phyloP scores from a whole-genome alignment of 169 alveolate species.

The Amoebophrya sp. region DNA sequence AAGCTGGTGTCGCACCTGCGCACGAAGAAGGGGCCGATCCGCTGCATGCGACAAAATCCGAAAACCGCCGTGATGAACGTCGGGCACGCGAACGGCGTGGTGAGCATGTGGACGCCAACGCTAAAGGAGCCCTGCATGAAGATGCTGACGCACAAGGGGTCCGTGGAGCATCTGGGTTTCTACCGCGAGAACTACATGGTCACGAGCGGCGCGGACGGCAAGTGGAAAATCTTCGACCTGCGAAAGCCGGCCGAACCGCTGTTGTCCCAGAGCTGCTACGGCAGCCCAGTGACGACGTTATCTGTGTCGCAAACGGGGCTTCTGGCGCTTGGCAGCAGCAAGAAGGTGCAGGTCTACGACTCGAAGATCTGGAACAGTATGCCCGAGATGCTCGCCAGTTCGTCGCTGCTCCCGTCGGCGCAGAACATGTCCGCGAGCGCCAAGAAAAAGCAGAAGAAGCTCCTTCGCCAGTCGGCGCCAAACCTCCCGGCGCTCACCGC shows the following conservation, averaged over 20 bases:
- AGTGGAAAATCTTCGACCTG: conserved; percentile 43
- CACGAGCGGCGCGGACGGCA: conserved; percentile 32
- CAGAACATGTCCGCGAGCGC: neutral
- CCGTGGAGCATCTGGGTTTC: neutral
- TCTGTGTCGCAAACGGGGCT: neutral
- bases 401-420: neutral
- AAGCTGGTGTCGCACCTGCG: conserved; percentile 32
- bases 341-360: neutral
- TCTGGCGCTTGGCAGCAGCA: neutral
- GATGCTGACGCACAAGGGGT: conserved; percentile 12
- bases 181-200: conserved; percentile 2
- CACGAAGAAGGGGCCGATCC: conserved; percentile 11
- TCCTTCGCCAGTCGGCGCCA: neutral
- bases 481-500: neutral
- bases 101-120: conserved; percentile 76
- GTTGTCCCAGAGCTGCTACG: neutral
- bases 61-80: conserved; percentile 55
- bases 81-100: conserved; percentile 69
- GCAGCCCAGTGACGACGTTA: neutral
- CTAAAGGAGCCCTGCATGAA: conserved; percentile 17
- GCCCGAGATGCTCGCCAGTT: neutral
- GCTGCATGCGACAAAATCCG: conserved; percentile 41
- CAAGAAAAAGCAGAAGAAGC: neutral
- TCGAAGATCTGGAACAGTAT: neutral
- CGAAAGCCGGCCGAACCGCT: conserved; percentile 16